Percentiles rank a stretch among this genome's conserved stretches.
phyloP scores from a whole-genome alignment of 352 stramenopile species.

The Phytophthora capsici region DNA sequence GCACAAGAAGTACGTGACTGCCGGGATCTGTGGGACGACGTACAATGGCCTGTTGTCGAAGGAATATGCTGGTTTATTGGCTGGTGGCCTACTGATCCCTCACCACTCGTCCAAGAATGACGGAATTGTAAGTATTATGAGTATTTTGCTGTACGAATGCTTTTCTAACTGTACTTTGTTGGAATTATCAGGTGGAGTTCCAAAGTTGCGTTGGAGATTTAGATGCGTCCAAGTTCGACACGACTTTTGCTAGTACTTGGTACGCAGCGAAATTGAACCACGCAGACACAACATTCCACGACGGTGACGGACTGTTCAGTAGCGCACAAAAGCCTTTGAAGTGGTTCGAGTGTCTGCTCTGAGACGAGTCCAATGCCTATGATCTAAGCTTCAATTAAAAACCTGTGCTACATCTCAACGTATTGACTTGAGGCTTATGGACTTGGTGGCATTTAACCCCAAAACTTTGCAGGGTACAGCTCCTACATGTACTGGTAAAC shows the following conservation, averaged over 20 bases:
- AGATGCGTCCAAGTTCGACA: slow-evolving; percentile 40
- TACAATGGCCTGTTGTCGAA: slow-evolving; percentile 48
- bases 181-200: slow-evolving; percentile 51
- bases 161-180: slow-evolving; percentile 12
- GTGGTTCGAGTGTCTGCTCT: slow-evolving; percentile 58
- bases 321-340: slow-evolving; percentile 62
- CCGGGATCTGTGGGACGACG: slow-evolving; percentile 47
- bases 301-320: slow-evolving; percentile 58
- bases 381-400: slow-evolving; percentile 7
- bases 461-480: too few species aligned
- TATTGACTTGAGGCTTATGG: too few species aligned
- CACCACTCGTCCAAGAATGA: slow-evolving; percentile 64
- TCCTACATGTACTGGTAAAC: slow-evolving; percentile 1
- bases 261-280: slow-evolving; percentile 72
- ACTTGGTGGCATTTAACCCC: too few species aligned
- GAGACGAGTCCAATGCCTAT: neutral
- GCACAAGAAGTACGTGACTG: slow-evolving; percentile 42
- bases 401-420: neutral
- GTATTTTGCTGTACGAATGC: neutral
- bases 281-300: slow-evolving; percentile 61
- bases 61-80: slow-evolving; percentile 40
- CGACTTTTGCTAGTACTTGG: slow-evolving; percentile 44
- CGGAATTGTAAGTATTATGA: slow-evolving; percentile 44
- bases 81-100: slow-evolving; percentile 42
- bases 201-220: slow-evolving; percentile 57